A percentile compares a stretch with the other conserved stretches of the same genome.
phyloP scores from a whole-genome alignment of 1,139 yeast genomes.

The Pichia sp. region DNA sequence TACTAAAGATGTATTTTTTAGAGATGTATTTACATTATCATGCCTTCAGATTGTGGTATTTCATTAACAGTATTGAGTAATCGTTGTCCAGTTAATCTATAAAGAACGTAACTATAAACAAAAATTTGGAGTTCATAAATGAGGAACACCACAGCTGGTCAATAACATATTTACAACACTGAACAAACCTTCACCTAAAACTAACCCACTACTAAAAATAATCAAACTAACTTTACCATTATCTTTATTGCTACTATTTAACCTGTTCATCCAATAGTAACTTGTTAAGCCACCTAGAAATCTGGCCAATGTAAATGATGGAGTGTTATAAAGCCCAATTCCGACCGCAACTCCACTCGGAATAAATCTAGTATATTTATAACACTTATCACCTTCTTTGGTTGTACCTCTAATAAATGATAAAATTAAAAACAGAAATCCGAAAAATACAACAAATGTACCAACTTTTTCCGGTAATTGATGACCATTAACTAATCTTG shows the following conservation, averaged over 20 bases:
- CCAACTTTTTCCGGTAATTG: conserved; percentile 80
- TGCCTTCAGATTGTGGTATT: neutral
- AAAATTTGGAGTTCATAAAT: conserved; percentile 30
- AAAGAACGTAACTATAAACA: neutral
- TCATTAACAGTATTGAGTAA: no score
- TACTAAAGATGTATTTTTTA: neutral
- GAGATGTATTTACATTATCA: neutral
- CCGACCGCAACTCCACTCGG: conserved; percentile 98
- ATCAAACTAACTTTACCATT: conserved; percentile 58
- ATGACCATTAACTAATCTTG: conserved; percentile 83
- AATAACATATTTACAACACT: conserved; percentile 76
- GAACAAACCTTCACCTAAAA: conserved; percentile 87
- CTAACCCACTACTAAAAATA: conserved; percentile 85
- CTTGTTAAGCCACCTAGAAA: conserved; percentile 84
- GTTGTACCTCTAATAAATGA: conserved; percentile 57
- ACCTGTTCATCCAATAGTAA: conserved; percentile 46
- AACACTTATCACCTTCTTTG: conserved; percentile 35
- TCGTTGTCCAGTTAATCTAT: neutral
- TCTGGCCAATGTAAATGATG: conserved; percentile 88
- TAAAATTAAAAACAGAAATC: conserved; percentile 58
- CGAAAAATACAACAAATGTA: conserved; percentile 59
- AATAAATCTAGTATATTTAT: conserved; percentile 46
- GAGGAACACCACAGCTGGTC: conserved; percentile 53
- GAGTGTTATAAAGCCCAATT: conserved; percentile 89
- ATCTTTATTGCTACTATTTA: conserved; percentile 24